Conservation (phyloP, 352 stramenopile genomes). For the Peronospora tabacina region DNA sequence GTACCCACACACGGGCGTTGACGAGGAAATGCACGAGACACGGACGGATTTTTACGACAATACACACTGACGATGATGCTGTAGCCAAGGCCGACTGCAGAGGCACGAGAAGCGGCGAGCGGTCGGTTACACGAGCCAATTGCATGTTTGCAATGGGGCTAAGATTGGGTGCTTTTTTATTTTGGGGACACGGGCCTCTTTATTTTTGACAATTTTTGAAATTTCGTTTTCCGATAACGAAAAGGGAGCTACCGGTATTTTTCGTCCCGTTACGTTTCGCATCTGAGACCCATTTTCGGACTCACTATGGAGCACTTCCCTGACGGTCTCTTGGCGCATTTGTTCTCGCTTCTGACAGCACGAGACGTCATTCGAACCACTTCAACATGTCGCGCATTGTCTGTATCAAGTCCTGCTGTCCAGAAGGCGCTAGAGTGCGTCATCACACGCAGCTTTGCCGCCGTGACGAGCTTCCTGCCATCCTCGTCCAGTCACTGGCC, state of each 20-base stretch:
- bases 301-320: constrained; percentile 52
- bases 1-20: constrained; percentile 36
- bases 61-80: not conserved
- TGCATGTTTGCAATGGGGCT: no score
- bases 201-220: no score
- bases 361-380: constrained; percentile 45
- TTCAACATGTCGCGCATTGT: constrained; percentile 37
- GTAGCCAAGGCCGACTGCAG: not conserved
- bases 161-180: no score
- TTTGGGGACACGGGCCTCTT: no score
- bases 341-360: constrained; percentile 59
- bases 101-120: constrained; percentile 24
- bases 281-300: not conserved
- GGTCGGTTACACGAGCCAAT: constrained; percentile 38
- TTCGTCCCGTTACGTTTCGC: not conserved
- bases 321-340: constrained; percentile 39
- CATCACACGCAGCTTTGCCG: constrained; percentile 46
- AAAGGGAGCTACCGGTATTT: no score
- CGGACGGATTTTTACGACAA: constrained; percentile 40
- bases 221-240: no score
- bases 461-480: constrained; percentile 44
- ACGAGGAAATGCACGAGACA: constrained; percentile 43
- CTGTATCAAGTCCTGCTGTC: constrained; percentile 27
- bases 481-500: constrained; percentile 49
- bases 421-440: constrained; percentile 53